phyloP scores from a whole-genome alignment of 208 protist genomes.

The Trypanosoma mega region DNA sequence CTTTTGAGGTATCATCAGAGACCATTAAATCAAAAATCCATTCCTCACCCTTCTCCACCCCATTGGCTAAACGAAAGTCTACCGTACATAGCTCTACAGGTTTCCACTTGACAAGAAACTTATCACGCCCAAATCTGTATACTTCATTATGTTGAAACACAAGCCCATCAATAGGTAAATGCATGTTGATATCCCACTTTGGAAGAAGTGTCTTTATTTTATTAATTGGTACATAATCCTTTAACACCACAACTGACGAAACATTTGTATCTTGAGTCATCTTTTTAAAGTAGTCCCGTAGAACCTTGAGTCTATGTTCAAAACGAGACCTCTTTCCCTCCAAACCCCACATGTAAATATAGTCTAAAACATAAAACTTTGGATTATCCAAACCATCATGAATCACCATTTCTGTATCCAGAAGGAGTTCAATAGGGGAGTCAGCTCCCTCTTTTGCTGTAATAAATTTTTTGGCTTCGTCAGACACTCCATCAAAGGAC shows the following conservation, averaged over 20 bases:
- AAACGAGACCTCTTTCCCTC: conserved; percentile 54
- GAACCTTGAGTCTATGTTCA: conserved; percentile 44
- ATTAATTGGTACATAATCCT: conserved; percentile 79
- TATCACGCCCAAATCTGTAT: conserved; percentile 76
- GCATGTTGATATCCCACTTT: conserved; percentile 35
- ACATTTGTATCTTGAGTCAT: conserved; percentile 2
- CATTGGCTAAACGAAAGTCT: conserved; percentile 78
- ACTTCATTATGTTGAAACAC: conserved; percentile 77
- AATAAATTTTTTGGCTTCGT: conserved; percentile 14
- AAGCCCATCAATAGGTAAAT: conserved; percentile 72
- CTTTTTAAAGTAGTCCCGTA: conserved; percentile 56
- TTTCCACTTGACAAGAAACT: conserved; percentile 85
- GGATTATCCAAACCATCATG: conserved; percentile 14
- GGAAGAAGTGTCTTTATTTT: conserved; percentile 56
- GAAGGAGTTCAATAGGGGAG: conserved; percentile 53
- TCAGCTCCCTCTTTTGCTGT: not conserved
- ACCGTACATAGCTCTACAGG: conserved; percentile 77
- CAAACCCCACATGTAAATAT: conserved; percentile 74
- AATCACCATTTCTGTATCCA: conserved; percentile 71
- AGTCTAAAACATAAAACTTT: conserved; percentile 79
- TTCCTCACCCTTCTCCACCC: conserved; percentile 18
- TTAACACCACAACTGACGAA: conserved; percentile 36
- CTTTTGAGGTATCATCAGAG: conserved; percentile 28
- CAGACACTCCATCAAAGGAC: not conserved
- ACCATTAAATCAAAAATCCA: conserved; percentile 72